Percentiles rank a stretch among this genome's conserved stretches.
Evolutionary conservation across 192 early-diverging fungal species (phyloP).

Genomic region (Dimargaris xerosporica): DNA sequence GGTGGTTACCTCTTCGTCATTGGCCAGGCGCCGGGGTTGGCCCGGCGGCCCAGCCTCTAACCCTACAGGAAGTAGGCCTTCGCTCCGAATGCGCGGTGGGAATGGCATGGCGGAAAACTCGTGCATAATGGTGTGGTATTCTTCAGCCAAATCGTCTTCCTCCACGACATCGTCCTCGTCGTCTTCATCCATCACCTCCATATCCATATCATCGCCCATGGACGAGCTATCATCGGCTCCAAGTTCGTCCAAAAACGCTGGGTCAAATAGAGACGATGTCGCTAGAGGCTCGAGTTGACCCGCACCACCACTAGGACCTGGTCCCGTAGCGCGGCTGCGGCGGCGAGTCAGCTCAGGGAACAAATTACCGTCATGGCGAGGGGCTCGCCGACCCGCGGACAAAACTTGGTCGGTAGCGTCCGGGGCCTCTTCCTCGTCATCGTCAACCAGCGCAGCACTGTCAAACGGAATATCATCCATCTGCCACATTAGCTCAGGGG

Average conservation of each 20-base stretch:
- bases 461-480: background rate
- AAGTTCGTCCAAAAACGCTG: background rate
- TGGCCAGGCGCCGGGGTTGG: background rate
- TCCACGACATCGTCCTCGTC: slow-evolving; percentile 6
- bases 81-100: no score
- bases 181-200: slow-evolving; percentile 5
- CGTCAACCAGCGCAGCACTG: background rate
- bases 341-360: no score
- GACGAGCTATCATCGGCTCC: background rate
- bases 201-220: background rate
- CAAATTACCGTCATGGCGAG: no score
- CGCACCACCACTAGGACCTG: background rate
- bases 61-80: no score
- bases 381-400: background rate
- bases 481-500: slow-evolving; percentile 2
- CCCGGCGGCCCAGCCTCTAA: background rate
- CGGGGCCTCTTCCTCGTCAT: background rate
- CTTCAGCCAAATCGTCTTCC: slow-evolving; percentile 11
- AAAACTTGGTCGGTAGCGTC: background rate
- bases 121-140: no score
- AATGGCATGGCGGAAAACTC: no score
- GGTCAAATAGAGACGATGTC: background rate
- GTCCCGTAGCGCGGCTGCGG: no score
- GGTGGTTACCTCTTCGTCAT: background rate
- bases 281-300: background rate